Conservation (phyloP, 805 yeast genomes). For the Cyberlindnera suaveolens region DNA sequence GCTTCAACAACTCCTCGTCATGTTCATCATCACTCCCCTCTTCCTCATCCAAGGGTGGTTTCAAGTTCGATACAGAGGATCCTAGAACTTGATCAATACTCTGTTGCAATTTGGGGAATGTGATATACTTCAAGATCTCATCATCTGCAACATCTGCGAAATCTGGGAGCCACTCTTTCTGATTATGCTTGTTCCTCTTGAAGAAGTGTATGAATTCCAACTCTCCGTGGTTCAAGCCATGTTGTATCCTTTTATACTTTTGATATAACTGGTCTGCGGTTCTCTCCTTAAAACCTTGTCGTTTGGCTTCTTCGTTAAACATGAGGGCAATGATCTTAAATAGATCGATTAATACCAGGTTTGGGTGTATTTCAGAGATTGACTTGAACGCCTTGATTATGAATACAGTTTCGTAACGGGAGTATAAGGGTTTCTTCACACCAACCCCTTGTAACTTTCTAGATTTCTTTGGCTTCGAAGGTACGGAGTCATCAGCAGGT, state of each 20-base stretch:
- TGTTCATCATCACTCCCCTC: constrained; percentile 1
- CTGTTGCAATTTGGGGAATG: constrained; percentile 12
- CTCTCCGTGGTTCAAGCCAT: constrained; percentile 17
- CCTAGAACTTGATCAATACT: constrained; percentile 13
- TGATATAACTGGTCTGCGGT: constrained; percentile 24
- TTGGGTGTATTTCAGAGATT: constrained; percentile 14
- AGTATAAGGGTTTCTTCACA: constrained; percentile 22
- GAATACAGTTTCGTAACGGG: constrained; percentile 21
- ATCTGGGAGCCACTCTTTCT: constrained; percentile 22
- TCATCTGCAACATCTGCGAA: constrained; percentile 7
- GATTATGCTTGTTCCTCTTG: constrained; percentile 12
- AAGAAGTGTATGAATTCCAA: constrained; percentile 18
- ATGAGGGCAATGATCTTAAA: constrained; percentile 19
- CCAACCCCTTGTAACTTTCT: constrained; percentile 23
- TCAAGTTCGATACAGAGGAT: constrained; percentile 1
- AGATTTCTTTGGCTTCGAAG: constrained; percentile 13
- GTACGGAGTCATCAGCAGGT: too few species aligned
- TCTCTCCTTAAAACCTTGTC: constrained; percentile 20
- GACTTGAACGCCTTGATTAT: constrained; percentile 20
- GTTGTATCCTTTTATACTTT: constrained; percentile 22
- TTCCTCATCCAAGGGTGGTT: constrained; percentile 6
- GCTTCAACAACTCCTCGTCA: background rate
- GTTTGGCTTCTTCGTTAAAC: constrained; percentile 19
- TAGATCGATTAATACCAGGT: constrained; percentile 17
- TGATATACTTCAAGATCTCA: constrained; percentile 9